Evolutionary conservation across 176 grass and related monocot species (phyloP), one percentile per base, ranked within the genome.

Genomic region (Phoenix dactylifera): DNA sequence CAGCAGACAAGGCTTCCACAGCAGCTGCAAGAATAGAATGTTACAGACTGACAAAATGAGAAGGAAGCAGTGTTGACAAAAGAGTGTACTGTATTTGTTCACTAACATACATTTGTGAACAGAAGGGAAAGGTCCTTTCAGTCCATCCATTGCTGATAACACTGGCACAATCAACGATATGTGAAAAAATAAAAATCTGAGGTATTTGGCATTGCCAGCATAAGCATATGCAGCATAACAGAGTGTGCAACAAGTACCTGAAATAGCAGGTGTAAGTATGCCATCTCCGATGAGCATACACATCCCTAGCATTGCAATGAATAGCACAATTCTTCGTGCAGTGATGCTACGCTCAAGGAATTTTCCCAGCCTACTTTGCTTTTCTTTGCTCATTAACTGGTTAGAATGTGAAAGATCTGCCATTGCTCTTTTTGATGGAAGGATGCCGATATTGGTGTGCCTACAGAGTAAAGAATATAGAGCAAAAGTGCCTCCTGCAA

Each of bases 211-310:
- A 39, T 39, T 39, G 35, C 35, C 35, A 39, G 35, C 7, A 39
- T 39, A 39, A 7, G 35, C 1, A 39, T 7, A 39, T 39, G 35
- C 7, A 39, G 6, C 35, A 39, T 12, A 10, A 39, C 9, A 30
- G 1, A 30, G 28, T 30, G 6, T 12, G 9, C 7, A 39, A 30
- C 35, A 39, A 10, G 16, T 52, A 85, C 89, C 89, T 87, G 77
- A 88, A 81, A 94, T 88, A 52, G 89, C 84, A 59, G 89, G 84
- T 56, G 89, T 94, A 22, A 94, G 81, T 73, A 94, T 88, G 50
- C 89, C 89, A 82, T 85, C 89, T 72, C 84, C 84, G 52, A 88
- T 94, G 32, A 94, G 77, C 89, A 88, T 94, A 64, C 89, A 94
- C 74, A 85, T 83, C 24, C 89, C 89, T n/a, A 94, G 44, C 59